Evolutionary conservation across 805 yeast genomes (phyloP), one percentile per base, ranked within the genome.

Genomic region (Kodamaea restingae): DNA sequence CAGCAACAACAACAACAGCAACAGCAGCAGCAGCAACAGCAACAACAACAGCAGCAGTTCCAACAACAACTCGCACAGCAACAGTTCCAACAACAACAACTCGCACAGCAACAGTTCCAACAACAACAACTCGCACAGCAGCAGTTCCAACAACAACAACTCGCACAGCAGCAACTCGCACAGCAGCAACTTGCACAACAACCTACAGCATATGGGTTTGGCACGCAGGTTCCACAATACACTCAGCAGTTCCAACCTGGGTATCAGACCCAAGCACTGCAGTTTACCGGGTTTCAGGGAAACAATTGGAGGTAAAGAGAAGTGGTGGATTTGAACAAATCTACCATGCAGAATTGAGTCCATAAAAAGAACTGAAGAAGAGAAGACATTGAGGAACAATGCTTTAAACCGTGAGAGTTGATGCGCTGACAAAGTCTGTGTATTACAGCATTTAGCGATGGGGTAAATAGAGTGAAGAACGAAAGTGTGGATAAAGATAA

Each of bases 281-380:
- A 50, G 35, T 43, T 36, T 14, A 43, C 48, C 3, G 53, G 52
- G 3, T 48, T 42, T 20, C 42, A 39, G 27, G 18, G 26, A 27
- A 12, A 27, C 8, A 14, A 14, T 7, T 30, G 32, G 32, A 30
- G 32, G 21, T 30, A 12, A 17, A 14, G 12, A 9, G 6, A 9
- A 25, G 28, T 8, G 14, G 14, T 8, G 28, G 10, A n/a, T n/a
- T n/a, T n/a, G n/a, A n/a, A n/a, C n/a, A n/a, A n/a, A n/a, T n/a
- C n/a, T n/a, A n/a, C n/a, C n/a, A n/a, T n/a, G n/a, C n/a, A n/a
- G n/a, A n/a, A n/a, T n/a, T n/a, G n/a, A n/a, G n/a, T n/a, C n/a
- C n/a, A n/a, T n/a, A n/a, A n/a, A n/a, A n/a, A n/a, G n/a, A n/a
- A n/a, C n/a, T n/a, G n/a, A n/a, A n/a, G n/a, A n/a, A n/a, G n/a